These are phyloP conservation scores for Paradendryphiella salina DNA, from an alignment of 2,329 filamentous ascomycete genomes.

Conservation along the genomic window DNA sequence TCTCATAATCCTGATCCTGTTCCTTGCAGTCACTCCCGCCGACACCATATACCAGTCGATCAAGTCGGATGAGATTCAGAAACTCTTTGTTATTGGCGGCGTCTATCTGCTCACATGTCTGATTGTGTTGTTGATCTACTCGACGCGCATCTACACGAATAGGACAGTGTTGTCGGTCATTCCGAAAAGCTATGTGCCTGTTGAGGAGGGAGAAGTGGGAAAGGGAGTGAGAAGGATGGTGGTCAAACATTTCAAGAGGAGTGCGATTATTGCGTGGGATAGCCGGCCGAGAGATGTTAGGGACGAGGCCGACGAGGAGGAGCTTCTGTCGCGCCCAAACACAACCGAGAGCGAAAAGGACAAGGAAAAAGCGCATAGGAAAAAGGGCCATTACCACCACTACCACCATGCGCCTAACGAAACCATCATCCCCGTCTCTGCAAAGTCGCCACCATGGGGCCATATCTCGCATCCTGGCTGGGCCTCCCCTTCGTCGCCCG, in stretches of 20 bases:
- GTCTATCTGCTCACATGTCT: slow-evolving; percentile 73
- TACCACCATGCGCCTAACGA: slow-evolving; percentile 30
- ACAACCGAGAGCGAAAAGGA: slow-evolving; percentile 37
- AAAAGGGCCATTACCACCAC: slow-evolving; percentile 25
- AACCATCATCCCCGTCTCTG: slow-evolving; percentile 48
- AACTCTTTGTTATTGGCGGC: slow-evolving; percentile 79
- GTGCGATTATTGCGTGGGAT: slow-evolving; percentile 79
- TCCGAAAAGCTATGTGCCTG: slow-evolving; percentile 81
- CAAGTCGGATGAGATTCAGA: slow-evolving; percentile 67
- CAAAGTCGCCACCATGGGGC: slow-evolving; percentile 69
- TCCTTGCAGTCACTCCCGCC: slow-evolving; percentile 78
- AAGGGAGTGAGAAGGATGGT: slow-evolving; percentile 77
- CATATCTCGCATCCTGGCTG: slow-evolving; percentile 85
- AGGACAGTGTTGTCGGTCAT: slow-evolving; percentile 77
- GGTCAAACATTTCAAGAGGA: slow-evolving; percentile 69
- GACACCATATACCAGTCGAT: slow-evolving; percentile 79
- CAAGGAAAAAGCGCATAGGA: slow-evolving; percentile 37
- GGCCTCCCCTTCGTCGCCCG: slow-evolving; percentile 75
- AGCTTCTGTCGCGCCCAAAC: slow-evolving; percentile 19
- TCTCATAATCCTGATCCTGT: slow-evolving; percentile 69
- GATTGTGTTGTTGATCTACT: slow-evolving; percentile 75
- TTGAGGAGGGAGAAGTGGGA: slow-evolving; percentile 81
- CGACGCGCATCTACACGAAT: slow-evolving; percentile 83
- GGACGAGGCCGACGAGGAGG: slow-evolving; percentile 44
- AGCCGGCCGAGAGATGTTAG: slow-evolving; percentile 67